Evolutionary conservation across 2,329 filamentous ascomycete species (phyloP), one percentile per base, ranked within the genome.

Genomic region (Claviceps arundinis): DNA sequence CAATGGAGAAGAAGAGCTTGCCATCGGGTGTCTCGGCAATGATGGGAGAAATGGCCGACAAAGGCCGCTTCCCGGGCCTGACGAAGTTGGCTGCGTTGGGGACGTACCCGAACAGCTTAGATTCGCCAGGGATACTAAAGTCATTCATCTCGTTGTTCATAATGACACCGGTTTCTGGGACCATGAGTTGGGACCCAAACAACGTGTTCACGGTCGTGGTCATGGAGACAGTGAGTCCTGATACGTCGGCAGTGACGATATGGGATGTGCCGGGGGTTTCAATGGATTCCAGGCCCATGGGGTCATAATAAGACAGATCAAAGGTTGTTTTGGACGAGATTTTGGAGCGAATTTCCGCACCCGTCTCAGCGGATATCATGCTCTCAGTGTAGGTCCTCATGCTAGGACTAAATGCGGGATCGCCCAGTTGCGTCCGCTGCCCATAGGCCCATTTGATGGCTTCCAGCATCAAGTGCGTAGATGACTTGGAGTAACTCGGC

Each of bases 361-460:
- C 84, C 0, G 72, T 71, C 1, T 73, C 69, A 4, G 76, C 74
- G n/a, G 89, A 72, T 65, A 93, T 82, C 59, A 82, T 74, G 1
- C 74, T 60, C 56, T 84, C 71, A 57, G 85, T 87, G 50, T 77
- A 77, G 14, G 76, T 69, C 44, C 85, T 70, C 11, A 85, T 75
- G 0, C 75, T 70, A 0, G 66, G 60, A 6, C 90, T 78, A 59
- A 86, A 94, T 0, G 70, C 70, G 0, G 89, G 89, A 58, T 95
- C 89, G 1, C 87, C 89, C 0, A 95, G 74, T 37, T 85, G 71
- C 1, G 79, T 75, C 49, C 88, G 79, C 72, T 84, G 69, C 2
- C 84, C 89, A 59, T 94, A 95, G 0, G 82, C 87, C 62, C 90
- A 95, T 7, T 85, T 74, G 54, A 94, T 85, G 1, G 87, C 84